Evolutionary conservation across 176 grass and related monocot genomes (phyloP).

Genomic region (Bonia amplexicaulis): DNA sequence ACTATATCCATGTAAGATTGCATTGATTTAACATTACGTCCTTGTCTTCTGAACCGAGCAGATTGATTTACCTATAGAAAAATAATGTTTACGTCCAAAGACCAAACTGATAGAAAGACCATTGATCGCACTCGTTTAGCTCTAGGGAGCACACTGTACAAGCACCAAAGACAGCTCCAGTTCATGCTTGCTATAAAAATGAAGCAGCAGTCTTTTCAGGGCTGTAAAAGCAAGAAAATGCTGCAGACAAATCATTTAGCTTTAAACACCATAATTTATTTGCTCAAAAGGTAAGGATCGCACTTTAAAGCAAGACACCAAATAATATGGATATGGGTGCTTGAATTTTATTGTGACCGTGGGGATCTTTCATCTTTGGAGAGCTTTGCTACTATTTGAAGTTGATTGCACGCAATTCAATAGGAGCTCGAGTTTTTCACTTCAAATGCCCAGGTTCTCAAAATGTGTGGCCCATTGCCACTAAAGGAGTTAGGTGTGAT

Average conservation of each 20-base stretch:
- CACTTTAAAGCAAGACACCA: neutral
- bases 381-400: neutral
- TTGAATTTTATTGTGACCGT: neutral
- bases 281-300: neutral
- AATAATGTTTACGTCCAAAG: conserved; percentile 4
- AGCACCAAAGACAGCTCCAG: neutral
- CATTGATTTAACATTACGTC: neutral
- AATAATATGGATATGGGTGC: neutral
- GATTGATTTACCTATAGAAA: neutral
- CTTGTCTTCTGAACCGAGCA: neutral
- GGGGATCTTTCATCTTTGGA: neutral
- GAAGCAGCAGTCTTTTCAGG: neutral
- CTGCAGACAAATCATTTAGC: neutral
- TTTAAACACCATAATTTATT: neutral
- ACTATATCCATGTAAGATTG: neutral
- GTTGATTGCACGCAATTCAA: neutral
- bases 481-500: neutral
- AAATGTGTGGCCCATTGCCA: neutral
- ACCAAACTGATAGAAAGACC: neutral
- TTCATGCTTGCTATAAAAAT: neutral
- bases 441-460: neutral
- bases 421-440: neutral
- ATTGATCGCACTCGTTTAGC: neutral
- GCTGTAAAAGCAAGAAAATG: neutral
- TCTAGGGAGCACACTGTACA: neutral